phyloP scores from a whole-genome alignment of 78 protist genomes.

The Dictyostelium purpureum region DNA sequence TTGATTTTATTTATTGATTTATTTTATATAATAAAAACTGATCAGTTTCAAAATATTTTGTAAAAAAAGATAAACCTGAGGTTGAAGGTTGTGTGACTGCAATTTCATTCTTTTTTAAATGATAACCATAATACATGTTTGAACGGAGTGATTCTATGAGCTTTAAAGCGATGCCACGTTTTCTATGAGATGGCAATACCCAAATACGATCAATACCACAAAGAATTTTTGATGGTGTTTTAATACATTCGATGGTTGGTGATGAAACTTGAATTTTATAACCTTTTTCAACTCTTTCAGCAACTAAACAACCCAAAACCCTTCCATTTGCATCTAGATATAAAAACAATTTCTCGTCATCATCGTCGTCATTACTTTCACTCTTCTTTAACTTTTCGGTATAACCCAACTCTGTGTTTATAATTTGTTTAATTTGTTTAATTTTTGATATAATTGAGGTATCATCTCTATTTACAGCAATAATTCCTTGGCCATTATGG shows the following conservation, averaged over 20 bases:
- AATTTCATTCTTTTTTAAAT: constrained; percentile 4
- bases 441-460: neutral
- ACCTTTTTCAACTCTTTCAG: constrained; percentile 28
- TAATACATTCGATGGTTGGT: constrained; percentile 5
- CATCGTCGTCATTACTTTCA: neutral
- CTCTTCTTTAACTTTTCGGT: neutral
- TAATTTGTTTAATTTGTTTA: neutral
- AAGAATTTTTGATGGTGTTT: neutral
- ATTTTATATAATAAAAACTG: constrained; percentile 37
- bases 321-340: constrained; percentile 25
- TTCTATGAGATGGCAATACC: constrained; percentile 2
- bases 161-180: constrained; percentile 48
- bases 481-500: constrained; percentile 30
- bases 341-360: constrained; percentile 37
- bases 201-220: constrained; percentile 66
- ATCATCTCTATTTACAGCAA: neutral
- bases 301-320: constrained; percentile 38
- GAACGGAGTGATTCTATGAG: constrained; percentile 23
- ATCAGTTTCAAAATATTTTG: constrained; percentile 14
- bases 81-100: constrained; percentile 40
- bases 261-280: neutral
- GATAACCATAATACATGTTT: constrained; percentile 29
- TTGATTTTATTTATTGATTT: neutral
- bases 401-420: constrained; percentile 30
- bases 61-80: constrained; percentile 14